Evolutionary conservation across 108 stramenopile genomes (phyloP).

Genomic region (Cyclotella cryptica): DNA sequence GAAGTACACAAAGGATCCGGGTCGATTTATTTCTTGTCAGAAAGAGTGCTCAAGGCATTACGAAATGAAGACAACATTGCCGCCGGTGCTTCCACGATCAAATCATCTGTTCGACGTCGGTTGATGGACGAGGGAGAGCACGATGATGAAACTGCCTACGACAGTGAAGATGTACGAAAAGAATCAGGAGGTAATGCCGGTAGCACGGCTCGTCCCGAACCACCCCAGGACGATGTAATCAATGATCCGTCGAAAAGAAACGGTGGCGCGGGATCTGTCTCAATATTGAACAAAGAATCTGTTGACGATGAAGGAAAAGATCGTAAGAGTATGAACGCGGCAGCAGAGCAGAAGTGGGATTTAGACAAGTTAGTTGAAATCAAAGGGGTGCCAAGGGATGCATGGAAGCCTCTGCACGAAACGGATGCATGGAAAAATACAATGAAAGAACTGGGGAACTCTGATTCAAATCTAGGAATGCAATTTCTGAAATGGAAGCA

Average conservation of each 20-base stretch:
- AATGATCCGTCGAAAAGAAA: neutral
- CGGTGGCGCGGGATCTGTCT: neutral
- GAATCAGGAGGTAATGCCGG: neutral
- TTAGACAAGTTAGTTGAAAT: constrained; percentile 2
- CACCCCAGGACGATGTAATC: neutral
- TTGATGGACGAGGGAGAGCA: neutral
- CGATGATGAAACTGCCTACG: neutral
- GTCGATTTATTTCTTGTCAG: constrained; percentile 31
- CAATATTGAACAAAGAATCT: neutral
- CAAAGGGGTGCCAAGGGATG: constrained; percentile 9
- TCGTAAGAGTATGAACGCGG: neutral
- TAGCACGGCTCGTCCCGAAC: neutral
- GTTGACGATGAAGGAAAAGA: neutral
- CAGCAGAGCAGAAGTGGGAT: constrained; percentile 4
- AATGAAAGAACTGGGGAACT: constrained; percentile 16
- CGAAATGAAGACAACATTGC: constrained; percentile 28
- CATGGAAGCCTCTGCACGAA: constrained; percentile 14
- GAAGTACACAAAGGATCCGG: constrained; percentile 38
- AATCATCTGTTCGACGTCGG: neutral
- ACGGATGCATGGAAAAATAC: constrained; percentile 29
- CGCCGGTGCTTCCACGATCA: neutral
- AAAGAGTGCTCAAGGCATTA: constrained; percentile 34
- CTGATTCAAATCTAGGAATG: constrained; percentile 6
- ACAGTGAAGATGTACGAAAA: neutral
- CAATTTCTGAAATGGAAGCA: constrained; percentile 18